Evolutionary conservation across 2,329 filamentous ascomycete species (phyloP), one percentile per base, ranked within the genome.

Genomic region (Xylariaceae sp.): DNA sequence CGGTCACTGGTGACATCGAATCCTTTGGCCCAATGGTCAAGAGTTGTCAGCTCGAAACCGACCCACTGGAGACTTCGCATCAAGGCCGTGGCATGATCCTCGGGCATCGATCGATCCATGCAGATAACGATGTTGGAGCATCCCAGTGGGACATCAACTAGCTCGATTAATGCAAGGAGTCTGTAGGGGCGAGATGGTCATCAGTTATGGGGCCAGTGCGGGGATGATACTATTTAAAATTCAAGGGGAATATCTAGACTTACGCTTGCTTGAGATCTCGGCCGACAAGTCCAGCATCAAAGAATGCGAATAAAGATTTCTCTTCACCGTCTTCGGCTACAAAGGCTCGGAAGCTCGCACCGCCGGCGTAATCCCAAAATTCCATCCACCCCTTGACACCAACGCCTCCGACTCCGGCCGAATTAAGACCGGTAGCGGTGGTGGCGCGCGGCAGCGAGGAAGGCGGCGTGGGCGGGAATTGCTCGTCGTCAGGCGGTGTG

Each of bases 51-150:
- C 62, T 88, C 86, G 63, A 95, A 95, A 44, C 91, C 91, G 54
- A 94, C 91, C 91, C 91, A 96, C 64, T 90, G 87, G 41, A 96
- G 78, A 60, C 89, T 91, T 66, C 86, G 88, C 60, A 86, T 81
- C 56, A 92, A 73, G 47, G 82, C 74, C 56, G 84, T 80, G 47
- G 79, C 73, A 51, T 87, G 81, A 48, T 77, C 70, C 21, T 75
- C 68, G 32, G 80, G 75, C 52, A 85, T 80, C 37, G 74, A 73
- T 53, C 89, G 86, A 65, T 92, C 88, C 52, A 95, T 76, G 67
- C 88, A 91, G 58, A 90, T 81, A 52, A 94, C 81, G 51, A 95
- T 79, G 62, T 86, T 80, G 44, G 80, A 77, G 69, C 90, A 95
- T 58, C 75, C 80, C 63, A 95, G 79, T 46, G 87, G 80, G 49